Conservation (phyloP, 371 early-diverging fungal genomes). For the Mortierella sp. region DNA sequence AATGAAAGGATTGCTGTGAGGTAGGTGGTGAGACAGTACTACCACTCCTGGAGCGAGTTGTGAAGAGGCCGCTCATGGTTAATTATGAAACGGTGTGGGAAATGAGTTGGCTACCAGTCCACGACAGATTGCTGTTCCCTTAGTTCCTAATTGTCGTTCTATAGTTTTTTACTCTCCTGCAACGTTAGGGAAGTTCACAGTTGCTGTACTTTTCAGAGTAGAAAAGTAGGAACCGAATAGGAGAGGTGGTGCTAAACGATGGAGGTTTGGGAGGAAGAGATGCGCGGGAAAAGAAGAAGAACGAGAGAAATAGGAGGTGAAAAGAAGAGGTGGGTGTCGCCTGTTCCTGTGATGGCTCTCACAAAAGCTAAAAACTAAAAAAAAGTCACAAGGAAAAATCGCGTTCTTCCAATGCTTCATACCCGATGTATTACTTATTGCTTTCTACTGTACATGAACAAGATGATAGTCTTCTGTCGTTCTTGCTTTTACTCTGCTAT, state of each 20-base stretch:
- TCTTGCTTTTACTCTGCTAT: background rate
- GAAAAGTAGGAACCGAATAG: background rate
- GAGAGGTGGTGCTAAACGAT: background rate
- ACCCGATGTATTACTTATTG: background rate
- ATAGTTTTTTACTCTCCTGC: background rate
- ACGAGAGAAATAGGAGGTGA: background rate
- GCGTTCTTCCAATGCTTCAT: background rate
- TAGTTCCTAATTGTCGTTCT: background rate
- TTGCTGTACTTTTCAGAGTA: background rate
- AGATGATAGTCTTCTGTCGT: background rate
- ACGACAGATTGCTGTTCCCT: no score
- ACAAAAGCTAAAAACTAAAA: background rate
- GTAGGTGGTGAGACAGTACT: slow-evolving; percentile 25
- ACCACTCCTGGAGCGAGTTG: slow-evolving; percentile 40
- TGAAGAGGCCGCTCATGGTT: slow-evolving; percentile 32
- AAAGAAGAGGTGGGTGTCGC: background rate
- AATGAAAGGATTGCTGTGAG: slow-evolving; percentile 13
- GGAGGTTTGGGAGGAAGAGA: background rate
- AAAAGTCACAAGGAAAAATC: background rate
- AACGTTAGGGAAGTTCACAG: background rate
- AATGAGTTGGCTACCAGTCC: background rate
- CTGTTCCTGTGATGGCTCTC: no score
- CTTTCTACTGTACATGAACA: background rate
- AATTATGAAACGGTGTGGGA: background rate
- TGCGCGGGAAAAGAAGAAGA: background rate